phyloP scores from a whole-genome alignment of 495 filamentous ascomycete species.

The Penicillium dipodomyicola region DNA sequence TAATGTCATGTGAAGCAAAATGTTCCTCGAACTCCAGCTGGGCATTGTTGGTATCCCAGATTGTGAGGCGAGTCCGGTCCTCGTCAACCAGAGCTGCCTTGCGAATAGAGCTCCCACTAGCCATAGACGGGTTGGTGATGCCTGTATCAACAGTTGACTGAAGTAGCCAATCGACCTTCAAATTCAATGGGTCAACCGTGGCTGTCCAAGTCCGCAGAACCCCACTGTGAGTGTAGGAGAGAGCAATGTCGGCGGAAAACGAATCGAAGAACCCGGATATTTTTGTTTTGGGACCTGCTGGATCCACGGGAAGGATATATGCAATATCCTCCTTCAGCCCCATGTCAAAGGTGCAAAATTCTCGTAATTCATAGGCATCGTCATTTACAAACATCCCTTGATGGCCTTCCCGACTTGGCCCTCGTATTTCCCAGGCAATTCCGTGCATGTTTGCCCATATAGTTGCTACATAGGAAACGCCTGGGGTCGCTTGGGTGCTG shows the following conservation, averaged over 20 bases:
- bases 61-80: constrained; percentile 71
- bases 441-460: constrained; percentile 80
- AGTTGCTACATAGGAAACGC: constrained; percentile 66
- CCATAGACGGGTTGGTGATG: constrained; percentile 68
- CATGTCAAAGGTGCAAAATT: constrained; percentile 72
- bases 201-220: constrained; percentile 84
- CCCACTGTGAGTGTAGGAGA: constrained; percentile 78
- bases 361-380: constrained; percentile 46
- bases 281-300: constrained; percentile 69
- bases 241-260: constrained; percentile 83
- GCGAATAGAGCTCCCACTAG: constrained; percentile 80
- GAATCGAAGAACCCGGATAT: constrained; percentile 82
- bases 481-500: constrained; percentile 51
- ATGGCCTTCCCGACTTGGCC: constrained; percentile 30
- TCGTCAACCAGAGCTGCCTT: constrained; percentile 83
- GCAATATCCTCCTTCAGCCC: constrained; percentile 70
- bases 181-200: constrained; percentile 56
- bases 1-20: constrained; percentile 69
- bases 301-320: constrained; percentile 87
- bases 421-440: constrained; percentile 76
- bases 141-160: constrained; percentile 83
- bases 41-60: constrained; percentile 84
- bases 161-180: constrained; percentile 73
- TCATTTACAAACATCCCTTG: constrained; percentile 23
- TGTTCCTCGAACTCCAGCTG: constrained; percentile 78